Conservation (phyloP, 2,329 filamentous ascomycete species). For the Botrytis aclada region DNA sequence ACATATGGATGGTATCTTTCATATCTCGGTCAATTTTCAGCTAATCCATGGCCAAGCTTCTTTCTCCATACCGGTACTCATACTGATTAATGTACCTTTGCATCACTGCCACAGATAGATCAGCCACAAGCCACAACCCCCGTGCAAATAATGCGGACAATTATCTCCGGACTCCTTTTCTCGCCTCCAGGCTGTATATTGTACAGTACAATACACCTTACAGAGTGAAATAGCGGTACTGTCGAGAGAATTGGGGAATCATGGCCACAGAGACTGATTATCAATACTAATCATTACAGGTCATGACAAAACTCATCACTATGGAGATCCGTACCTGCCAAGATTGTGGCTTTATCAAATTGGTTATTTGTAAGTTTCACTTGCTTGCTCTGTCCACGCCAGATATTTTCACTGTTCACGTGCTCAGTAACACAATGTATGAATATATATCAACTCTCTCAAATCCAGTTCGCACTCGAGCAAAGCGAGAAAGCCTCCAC, state of each 20-base stretch:
- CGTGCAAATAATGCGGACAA: not conserved
- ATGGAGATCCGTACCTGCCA: not conserved
- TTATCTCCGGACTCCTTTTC: not conserved
- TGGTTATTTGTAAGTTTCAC: not conserved
- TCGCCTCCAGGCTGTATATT: not conserved
- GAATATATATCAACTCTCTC: not conserved
- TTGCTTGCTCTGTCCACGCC: not conserved
- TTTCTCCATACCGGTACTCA: no score
- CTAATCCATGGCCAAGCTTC: not conserved
- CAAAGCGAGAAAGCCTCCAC: not conserved
- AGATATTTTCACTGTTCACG: not conserved
- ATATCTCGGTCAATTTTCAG: not conserved
- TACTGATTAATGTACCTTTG: not conserved
- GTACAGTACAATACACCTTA: no score
- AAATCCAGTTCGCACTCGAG: not conserved
- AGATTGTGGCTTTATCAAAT: not conserved
- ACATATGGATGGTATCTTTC: not conserved
- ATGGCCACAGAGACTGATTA: not conserved
- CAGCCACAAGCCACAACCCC: not conserved
- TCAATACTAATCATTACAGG: not conserved
- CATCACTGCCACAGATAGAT: not conserved
- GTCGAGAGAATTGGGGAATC: not conserved
- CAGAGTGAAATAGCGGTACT: not conserved
- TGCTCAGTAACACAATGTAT: not conserved
- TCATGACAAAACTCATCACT: not conserved